Evolutionary conservation across 306 rosid species (phyloP).

Genomic region (Argentina anserina): DNA sequence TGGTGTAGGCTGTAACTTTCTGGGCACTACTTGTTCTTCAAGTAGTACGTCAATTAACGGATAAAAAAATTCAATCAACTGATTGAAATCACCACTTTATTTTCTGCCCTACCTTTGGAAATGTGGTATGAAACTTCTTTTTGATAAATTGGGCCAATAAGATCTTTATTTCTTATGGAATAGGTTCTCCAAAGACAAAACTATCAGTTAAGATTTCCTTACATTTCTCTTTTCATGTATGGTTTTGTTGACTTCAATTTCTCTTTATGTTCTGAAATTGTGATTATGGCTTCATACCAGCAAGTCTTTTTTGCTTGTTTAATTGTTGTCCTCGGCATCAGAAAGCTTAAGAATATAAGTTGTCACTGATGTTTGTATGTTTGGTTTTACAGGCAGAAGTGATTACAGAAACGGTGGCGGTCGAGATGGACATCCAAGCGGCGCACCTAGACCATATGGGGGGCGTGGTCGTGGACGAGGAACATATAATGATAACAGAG

Average conservation of each 20-base stretch:
- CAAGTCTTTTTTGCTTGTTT: not conserved
- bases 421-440: slow-evolving; percentile 82
- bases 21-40: not conserved
- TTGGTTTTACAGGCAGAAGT: slow-evolving; percentile 42
- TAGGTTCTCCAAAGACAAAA: not conserved
- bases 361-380: not conserved
- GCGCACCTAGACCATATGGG: slow-evolving; percentile 81
- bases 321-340: not conserved
- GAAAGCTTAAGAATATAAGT: not conserved
- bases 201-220: not conserved
- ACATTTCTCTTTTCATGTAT: not conserved
- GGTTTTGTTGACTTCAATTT: not conserved
- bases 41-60: not conserved
- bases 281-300: not conserved
- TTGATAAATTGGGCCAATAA: not conserved
- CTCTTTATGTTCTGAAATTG: not conserved
- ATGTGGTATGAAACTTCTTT: not conserved
- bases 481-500: slow-evolving; percentile 49
- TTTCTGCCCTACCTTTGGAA: not conserved
- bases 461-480: slow-evolving; percentile 71
- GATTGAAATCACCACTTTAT: not conserved
- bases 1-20: not conserved
- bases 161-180: not conserved
- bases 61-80: not conserved
- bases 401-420: slow-evolving; percentile 58